Conservation (phyloP, 495 filamentous ascomycete species). For the Friedmanniomyces simplex region DNA sequence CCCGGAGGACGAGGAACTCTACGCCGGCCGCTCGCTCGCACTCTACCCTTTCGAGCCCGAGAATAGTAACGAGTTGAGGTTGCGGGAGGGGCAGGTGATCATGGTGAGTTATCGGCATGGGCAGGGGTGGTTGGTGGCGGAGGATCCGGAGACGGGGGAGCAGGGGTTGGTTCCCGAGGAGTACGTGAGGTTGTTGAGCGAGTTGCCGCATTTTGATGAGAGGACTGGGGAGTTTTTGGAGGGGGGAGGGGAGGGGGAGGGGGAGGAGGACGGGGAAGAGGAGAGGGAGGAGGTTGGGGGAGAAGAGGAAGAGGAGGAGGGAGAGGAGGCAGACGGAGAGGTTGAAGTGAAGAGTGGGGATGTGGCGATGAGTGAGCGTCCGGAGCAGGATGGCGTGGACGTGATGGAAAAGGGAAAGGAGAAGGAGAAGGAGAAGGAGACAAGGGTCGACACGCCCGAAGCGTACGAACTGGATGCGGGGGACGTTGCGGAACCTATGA, state of each 20-base stretch:
- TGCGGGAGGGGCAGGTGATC: constrained; percentile 91
- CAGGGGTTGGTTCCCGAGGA: constrained; percentile 90
- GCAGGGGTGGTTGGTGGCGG: constrained; percentile 92
- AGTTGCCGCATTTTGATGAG: constrained; percentile 43
- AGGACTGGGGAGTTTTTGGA: constrained; percentile 34
- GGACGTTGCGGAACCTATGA: no score
- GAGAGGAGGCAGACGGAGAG: no score
- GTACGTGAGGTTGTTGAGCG: constrained; percentile 85
- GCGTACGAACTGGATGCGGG: no score
- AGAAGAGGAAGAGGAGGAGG: neutral
- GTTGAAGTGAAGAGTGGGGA: no score
- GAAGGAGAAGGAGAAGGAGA: no score
- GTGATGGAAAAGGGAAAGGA: no score
- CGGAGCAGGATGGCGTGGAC: no score
- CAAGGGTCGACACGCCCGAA: no score
- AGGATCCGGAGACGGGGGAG: constrained; percentile 86
- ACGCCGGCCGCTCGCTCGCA: constrained; percentile 41
- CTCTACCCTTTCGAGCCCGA: constrained; percentile 90
- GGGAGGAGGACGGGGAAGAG: neutral
- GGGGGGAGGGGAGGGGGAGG: constrained; percentile 10
- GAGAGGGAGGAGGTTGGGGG: neutral
- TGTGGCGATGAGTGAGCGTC: no score
- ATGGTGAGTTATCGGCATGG: constrained; percentile 93
- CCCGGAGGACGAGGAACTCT: constrained; percentile 20
- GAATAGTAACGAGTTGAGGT: constrained; percentile 89